Evolutionary conservation across 352 stramenopile species (phyloP), one percentile per base, ranked within the genome.

Genomic region (Pythium coloratum): DNA sequence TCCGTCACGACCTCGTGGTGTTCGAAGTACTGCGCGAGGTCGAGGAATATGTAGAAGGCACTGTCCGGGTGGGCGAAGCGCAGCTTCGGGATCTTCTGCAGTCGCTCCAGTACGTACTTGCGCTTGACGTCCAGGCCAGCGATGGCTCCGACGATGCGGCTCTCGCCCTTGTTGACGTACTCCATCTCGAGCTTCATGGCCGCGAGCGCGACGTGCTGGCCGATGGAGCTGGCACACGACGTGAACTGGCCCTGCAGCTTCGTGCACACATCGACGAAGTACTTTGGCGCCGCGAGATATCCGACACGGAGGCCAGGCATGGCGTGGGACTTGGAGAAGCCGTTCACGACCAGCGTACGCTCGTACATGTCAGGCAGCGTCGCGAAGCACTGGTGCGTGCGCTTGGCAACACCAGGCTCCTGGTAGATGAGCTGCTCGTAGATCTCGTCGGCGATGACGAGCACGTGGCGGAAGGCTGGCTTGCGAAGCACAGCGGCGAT

Each of bases 221-320:
- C 89, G 50, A 98, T 89, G 20, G 84, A 97, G 55, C 83, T 96
- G 7, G 96, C 93, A 71, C 96, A 98, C 56, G 90, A 98, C 54
- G 96, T 99, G 62, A 99, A 80, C 76, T 99, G 97, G 24, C 92
- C 94, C 75, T 99, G 97, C 26, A 99, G 81, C 56, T 95, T 98
- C 16, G 89, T 92, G 53, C 84, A 90, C 32, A 93, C 84, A 62
- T 96, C 88, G 8, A 92, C 86, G 70, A 98, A 88, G 62, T 82
- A 82, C 64, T 82, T 82, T 2, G 86, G 82, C 0, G 77, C 82
- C 16, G 87, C 95, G 53, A 98, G 64, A 81, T 98, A 98, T 26
- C 96, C 97, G 34, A 99, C 82, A 60, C 96, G 81, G 38, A 98
- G 92, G 36, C 97, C 97, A 5, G 96, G 98, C 97, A 99, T 99